phyloP scores from a whole-genome alignment of 2,329 filamentous ascomycete species.

The Triangularia setosa region DNA sequence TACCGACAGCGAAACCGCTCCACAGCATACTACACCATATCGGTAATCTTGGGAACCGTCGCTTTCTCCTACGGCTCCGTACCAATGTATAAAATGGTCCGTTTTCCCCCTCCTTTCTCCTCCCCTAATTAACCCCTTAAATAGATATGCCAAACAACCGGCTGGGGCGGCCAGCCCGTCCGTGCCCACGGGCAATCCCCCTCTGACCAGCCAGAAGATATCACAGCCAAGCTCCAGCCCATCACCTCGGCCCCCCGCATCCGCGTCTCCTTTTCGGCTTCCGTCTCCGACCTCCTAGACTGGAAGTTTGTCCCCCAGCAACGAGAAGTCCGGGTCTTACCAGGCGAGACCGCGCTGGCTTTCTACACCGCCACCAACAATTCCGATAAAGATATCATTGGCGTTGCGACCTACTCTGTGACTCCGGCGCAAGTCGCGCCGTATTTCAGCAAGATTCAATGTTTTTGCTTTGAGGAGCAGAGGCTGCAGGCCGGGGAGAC shows the following conservation, averaged over 20 bases:
- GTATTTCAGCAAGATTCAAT: constrained; percentile 99
- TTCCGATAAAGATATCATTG: constrained; percentile 88
- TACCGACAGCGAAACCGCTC: constrained; percentile 67
- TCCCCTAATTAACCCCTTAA: neutral
- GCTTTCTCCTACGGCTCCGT: constrained; percentile 80
- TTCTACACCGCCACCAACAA: constrained; percentile 97
- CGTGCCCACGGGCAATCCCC: constrained; percentile 66
- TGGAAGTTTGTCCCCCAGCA: constrained; percentile 99
- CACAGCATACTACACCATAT: constrained; percentile 68
- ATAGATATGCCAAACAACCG: constrained; percentile 77
- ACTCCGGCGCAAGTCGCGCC: constrained; percentile 92
- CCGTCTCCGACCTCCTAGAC: constrained; percentile 88
- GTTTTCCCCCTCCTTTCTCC: constrained; percentile 14
- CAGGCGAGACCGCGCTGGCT: constrained; percentile 92
- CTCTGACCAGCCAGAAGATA: constrained; percentile 48
- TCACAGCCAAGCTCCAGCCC: constrained; percentile 73
- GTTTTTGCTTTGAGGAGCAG: constrained; percentile 98
- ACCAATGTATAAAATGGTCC: constrained; percentile 81
- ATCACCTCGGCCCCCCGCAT: constrained; percentile 79
- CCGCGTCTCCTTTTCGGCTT: constrained; percentile 92
- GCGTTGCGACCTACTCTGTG: constrained; percentile 95
- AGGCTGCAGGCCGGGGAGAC: constrained; percentile 90
- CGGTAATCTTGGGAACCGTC: constrained; percentile 73
- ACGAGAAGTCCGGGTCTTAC: constrained; percentile 89
- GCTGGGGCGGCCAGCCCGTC: constrained; percentile 90